Conservation (phyloP, 225 moss, liverwort and hornwort species). For the Sphagnum tenellum region DNA sequence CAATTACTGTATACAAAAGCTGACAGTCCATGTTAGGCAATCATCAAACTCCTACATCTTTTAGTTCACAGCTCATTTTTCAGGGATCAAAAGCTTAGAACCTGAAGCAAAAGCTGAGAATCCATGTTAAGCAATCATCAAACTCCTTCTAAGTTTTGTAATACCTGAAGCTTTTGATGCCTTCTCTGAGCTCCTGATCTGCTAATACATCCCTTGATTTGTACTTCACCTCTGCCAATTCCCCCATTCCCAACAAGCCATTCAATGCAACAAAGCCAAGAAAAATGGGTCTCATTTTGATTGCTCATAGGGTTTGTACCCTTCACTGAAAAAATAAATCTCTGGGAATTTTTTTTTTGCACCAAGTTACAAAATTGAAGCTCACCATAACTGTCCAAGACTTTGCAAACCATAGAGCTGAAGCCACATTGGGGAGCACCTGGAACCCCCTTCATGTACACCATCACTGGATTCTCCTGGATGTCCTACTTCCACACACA, state of each 20-base stretch:
- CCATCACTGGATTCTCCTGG: conserved; percentile 57
- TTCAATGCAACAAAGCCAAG: no score
- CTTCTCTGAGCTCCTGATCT: conserved; percentile 72
- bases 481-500: conserved; percentile 32
- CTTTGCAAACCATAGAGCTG: conserved; percentile 64
- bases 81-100: conserved; percentile 84
- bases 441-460: conserved; percentile 86
- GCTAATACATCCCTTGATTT: conserved; percentile 55
- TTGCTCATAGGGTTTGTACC: no score
- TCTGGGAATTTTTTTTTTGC: no score
- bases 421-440: conserved; percentile 82
- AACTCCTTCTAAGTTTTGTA: no score
- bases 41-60: no score
- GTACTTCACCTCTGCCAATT: conserved; percentile 53
- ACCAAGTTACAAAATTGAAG: no score
- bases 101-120: conserved; percentile 21
- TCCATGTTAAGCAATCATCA: no score
- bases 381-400: conserved; percentile 61
- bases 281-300: no score
- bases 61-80: conserved; percentile 49
- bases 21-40: background rate
- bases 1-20: conserved; percentile 52
- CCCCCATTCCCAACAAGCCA: background rate
- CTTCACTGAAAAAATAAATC: no score
- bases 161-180: conserved; percentile 72